phyloP scores from a whole-genome alignment of 73 alveolate genomes.

The Paramecium octaurelia region DNA sequence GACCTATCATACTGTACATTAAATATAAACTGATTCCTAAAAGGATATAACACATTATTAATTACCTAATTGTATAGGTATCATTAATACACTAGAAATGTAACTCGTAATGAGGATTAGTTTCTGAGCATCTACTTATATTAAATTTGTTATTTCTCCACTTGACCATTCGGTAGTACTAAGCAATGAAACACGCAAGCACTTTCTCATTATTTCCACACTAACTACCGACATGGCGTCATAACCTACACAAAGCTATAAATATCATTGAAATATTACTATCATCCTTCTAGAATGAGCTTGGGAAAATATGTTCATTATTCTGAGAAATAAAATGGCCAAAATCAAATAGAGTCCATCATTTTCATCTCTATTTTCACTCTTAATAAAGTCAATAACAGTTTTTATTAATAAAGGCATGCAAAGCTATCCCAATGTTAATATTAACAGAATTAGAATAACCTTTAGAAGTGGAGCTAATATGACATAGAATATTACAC shows the following conservation, averaged over 20 bases:
- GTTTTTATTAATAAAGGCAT: background rate
- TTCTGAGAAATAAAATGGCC: background rate
- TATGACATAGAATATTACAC: background rate
- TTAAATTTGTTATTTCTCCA: background rate
- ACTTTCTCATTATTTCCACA: background rate
- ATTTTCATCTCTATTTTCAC: background rate
- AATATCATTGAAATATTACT: background rate
- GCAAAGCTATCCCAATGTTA: background rate
- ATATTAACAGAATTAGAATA: background rate
- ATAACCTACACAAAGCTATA: background rate
- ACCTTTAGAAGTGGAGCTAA: background rate
- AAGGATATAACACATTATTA: too few species aligned
- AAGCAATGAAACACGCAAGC: background rate
- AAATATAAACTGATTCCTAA: background rate
- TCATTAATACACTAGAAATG: background rate
- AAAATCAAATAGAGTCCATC: background rate
- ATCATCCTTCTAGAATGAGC: background rate
- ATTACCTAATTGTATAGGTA: constrained; percentile 40
- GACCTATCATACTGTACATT: constrained; percentile 41
- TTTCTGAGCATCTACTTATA: background rate
- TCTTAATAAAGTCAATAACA: background rate
- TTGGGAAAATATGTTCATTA: background rate
- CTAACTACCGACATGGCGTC: background rate
- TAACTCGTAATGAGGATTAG: background rate
- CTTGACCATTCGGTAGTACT: background rate